Evolutionary conservation across 2,329 filamentous ascomycete genomes (phyloP), one percentile per base, ranked within the genome.

Genomic region (Monosporascus sp.): DNA sequence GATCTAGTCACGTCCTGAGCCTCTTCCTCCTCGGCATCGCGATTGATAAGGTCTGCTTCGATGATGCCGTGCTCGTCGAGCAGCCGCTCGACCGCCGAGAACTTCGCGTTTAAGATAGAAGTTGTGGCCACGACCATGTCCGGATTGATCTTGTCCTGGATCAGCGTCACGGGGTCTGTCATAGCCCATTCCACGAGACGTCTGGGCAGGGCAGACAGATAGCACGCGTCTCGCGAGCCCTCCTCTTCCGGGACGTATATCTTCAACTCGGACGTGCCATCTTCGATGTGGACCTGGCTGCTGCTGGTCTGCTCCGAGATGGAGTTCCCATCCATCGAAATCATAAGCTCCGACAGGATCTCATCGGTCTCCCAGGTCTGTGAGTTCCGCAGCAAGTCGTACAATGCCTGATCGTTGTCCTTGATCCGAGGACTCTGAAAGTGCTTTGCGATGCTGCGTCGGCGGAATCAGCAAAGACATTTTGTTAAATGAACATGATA

Each of bases 221-320:
- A 54, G 1, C 26, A 31, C 3, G 14, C 11, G 11, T 54, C 37
- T 44, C 50, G 50, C 26, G 40, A 20, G 3, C 56, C 51, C 9
- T 59, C 57, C 14, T 67, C 49, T 3, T 53, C 52, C 0, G 71
- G 71, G 0, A 74, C 57, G 19, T 67, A 74, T 0, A 74, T 51
- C 2, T 51, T 37, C 16, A 60, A 11, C 6, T 40, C 43, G 22
- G 20, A 43, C 2, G 49, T 11, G 5, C 11, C 17, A 26, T 54
- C 55, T 2, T 59, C 52, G 22, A 61, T 56, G 45, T 61, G 56
- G 2, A 60, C 37, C 1, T 62, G 55, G 6, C 60, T 61, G 16
- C 46, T 54, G 1, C 61, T 52, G 7, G 62, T 54, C 2, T 61
- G 45, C 3, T 65, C 58, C 0, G 51, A 41, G 0, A 65, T 20